Conservation (phyloP, 768 basidiomycete species). For the Pholiota molesta region DNA sequence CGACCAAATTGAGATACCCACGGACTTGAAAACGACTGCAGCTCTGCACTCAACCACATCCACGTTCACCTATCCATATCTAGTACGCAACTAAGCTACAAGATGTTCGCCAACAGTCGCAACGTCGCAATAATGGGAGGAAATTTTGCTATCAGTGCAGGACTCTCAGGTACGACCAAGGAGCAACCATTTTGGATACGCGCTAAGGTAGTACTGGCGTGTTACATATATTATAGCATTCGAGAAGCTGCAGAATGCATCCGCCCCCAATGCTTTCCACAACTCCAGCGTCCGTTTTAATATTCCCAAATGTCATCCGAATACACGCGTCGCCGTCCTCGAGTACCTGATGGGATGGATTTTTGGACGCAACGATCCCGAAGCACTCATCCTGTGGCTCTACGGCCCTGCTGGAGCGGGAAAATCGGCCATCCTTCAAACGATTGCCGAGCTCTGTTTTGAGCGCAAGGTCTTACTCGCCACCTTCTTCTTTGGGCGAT, state of each 20-base stretch:
- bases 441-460: conserved; percentile 12
- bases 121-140: neutral
- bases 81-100: neutral
- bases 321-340: conserved; percentile 1
- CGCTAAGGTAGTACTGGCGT: no score
- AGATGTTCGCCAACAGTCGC: neutral
- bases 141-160: neutral
- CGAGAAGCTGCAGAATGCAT: neutral
- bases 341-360: conserved; percentile 6
- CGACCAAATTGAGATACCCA: no score
- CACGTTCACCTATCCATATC: no score
- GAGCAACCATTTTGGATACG: no score
- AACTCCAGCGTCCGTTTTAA: conserved; percentile 8
- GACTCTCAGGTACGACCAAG: no score
- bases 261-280: conserved; percentile 5
- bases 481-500: conserved; percentile 19
- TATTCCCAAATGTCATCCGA: conserved; percentile 13
- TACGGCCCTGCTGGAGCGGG: conserved; percentile 21
- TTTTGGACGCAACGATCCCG: neutral
- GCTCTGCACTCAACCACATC: no score
- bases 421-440: conserved; percentile 19
- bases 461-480: neutral
- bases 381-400: conserved; percentile 18
- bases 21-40: no score
- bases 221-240: neutral